Evolutionary conservation across 2,329 filamentous ascomycete species (phyloP).

Genomic region (Aspergillus terreus): DNA sequence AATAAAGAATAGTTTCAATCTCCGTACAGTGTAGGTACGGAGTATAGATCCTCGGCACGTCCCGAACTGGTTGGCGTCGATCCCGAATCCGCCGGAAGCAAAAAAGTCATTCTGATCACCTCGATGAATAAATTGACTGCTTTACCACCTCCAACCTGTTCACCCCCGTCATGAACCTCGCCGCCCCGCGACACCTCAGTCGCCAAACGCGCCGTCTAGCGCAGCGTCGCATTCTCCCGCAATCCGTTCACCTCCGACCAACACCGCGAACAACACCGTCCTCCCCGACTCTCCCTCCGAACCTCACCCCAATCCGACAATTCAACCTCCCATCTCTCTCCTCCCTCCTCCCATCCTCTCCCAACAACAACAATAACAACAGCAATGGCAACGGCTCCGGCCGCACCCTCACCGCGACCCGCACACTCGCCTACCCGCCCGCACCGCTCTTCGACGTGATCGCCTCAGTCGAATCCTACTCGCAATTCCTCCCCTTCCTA

Average conservation of each 20-base stretch:
- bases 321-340: conserved; percentile 29
- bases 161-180: conserved; percentile 6
- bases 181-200: conserved; percentile 3
- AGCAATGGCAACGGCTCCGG: conserved; percentile 37
- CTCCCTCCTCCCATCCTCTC: conserved; percentile 19
- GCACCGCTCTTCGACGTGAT: conserved; percentile 76
- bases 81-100: not conserved
- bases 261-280: not conserved
- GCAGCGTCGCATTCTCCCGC: not conserved
- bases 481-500: conserved; percentile 88
- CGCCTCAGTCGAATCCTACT: conserved; percentile 82
- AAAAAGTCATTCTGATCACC: not conserved
- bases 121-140: not conserved
- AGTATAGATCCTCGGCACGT: conserved; percentile 5
- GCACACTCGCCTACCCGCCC: conserved; percentile 72
- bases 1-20: too few species aligned
- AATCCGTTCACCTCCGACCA: not conserved
- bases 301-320: conserved; percentile 5
- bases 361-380: conserved; percentile 16
- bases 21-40: too few species aligned
- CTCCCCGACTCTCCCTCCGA: not conserved
- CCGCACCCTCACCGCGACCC: conserved; percentile 68
- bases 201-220: not conserved
- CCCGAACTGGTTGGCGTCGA: conserved; percentile 4
- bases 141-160: not conserved